Evolutionary conservation across 305 asterid species (phyloP), one percentile per base, ranked within the genome.

Genomic region (Solanum hybrid): DNA sequence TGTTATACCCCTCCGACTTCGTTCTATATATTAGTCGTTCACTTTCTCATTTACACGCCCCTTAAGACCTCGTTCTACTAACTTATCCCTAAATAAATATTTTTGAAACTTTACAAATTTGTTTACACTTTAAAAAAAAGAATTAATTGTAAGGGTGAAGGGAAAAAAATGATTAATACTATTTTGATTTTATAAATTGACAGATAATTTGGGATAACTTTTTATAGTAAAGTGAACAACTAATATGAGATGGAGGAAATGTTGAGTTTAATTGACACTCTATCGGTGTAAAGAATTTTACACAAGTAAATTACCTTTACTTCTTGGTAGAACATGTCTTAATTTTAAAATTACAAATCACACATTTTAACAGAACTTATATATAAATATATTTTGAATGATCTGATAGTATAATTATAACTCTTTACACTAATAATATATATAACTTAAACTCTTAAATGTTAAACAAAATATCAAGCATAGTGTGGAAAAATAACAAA

Each of bases 201-300:
- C 24, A 61, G 5, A 61, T 20, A 61, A 7, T 57, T 57, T 57
- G 5, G 2, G 10, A 61, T 3, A 64, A 64, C 1, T 22, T 8
- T 64, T 22, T 64, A 9, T 22, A 22, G 28, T 64, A 64, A 61
- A 20, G 2, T 61, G 11, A 61, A 61, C 12, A 61, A 61, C 24
- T 7, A 1, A 8, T 22, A 64, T 64, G 73, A 64, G 26, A 22
- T 8, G 28, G 2, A 64, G 28, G 0, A 8, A n/a, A 24, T 24
- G 3, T 4, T 75, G 6, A 31, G 12, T 29, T 64, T 22, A 64
- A 64, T 22, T 64, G 0, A 0, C 3, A 8, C 0, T 64, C 3
- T 64, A 4, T 64, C 3, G 13, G 3, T 22, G 3, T 64, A 22
- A 8, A n/a, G 13, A 64, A 64, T 10, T 34, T 20, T 8, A 76